These are phyloP conservation scores for Yamadazyma songkhlaensis DNA, from an alignment of 1,139 yeast genomes.

Conservation along the genomic window DNA sequence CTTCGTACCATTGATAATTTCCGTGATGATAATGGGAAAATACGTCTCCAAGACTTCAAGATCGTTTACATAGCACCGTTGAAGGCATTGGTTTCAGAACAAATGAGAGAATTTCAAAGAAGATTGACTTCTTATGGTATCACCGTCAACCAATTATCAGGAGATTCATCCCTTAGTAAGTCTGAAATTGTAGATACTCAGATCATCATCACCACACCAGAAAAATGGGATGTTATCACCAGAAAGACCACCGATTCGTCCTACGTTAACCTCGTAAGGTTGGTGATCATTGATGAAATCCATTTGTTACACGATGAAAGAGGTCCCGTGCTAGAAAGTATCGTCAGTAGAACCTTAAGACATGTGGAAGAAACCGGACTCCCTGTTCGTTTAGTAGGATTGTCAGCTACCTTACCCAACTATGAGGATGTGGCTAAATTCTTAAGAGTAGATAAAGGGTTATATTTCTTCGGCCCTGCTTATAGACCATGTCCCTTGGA, in stretches of 20 bases:
- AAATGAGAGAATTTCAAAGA: slow-evolving; percentile 80
- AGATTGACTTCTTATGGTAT: slow-evolving; percentile 67
- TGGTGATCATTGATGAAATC: slow-evolving; percentile 89
- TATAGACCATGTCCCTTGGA: slow-evolving; percentile 92
- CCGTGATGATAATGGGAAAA: slow-evolving; percentile 46
- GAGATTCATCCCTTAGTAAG: slow-evolving; percentile 92
- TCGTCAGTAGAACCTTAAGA: slow-evolving; percentile 72
- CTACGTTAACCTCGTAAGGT: slow-evolving; percentile 59
- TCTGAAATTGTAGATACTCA: slow-evolving; percentile 84
- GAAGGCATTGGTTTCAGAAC: slow-evolving; percentile 94
- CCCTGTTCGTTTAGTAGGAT: slow-evolving; percentile 69
- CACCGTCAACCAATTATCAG: slow-evolving; percentile 84
- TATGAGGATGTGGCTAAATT: slow-evolving; percentile 85
- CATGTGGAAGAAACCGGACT: slow-evolving; percentile 41
- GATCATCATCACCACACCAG: slow-evolving; percentile 94
- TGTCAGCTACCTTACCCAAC: slow-evolving; percentile 94
- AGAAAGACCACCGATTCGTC: slow-evolving; percentile 66
- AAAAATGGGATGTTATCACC: slow-evolving; percentile 97
- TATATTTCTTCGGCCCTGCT: slow-evolving; percentile 78
- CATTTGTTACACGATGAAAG: slow-evolving; percentile 92
- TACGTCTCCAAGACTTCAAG: slow-evolving; percentile 57
- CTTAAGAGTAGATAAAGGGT: slow-evolving; percentile 63
- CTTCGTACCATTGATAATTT: slow-evolving; percentile 69
- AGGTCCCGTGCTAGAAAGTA: slow-evolving; percentile 91
- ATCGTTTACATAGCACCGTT: slow-evolving; percentile 94